Base-by-base conservation (phyloP, 1,284 basidiomycete genomes). In the Schizopora paradoxa region DNA sequence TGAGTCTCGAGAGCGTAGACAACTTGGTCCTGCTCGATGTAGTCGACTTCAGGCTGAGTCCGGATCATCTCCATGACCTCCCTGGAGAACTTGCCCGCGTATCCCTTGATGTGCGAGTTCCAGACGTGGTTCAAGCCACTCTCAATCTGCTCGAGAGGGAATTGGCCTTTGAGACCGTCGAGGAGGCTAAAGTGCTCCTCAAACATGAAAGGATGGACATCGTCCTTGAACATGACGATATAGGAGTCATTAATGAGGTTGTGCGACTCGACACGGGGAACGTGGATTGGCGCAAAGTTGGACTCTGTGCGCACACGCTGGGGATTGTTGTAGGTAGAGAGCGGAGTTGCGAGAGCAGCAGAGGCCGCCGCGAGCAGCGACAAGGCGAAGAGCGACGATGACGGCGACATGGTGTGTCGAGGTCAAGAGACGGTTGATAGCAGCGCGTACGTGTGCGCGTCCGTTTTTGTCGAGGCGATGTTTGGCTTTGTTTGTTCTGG, bases 21-120 rank as follows among this genome's bases (percentile, higher is more conserved):
- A 55, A 93, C 72, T 69, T 95, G 91, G 70, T 99, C 96, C 52
- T 73, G 78, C 73, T 99, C 96, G 51, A 99, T 74, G 61, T 87
- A 95, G 25, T 84, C 89, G 41, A 99, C 93, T 64, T 95, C 93
- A 14, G 94, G 93, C 71, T 87, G 76, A 40, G 74, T 67, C 45
- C 95, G 79, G 62, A 99, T 86, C 59, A 79, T 76, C 44, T 91
- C 76, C 51, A 99, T 64, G 32, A 87, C 83, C 41, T 69, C 66
- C 34, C 78, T 67, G 28, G 83, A 78, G 73, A 99, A 97, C 58
- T 71, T 73, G 45, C 94, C 95, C 37, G 94, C 77, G 70, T 94
- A 92, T 25, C 91, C 92, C 54, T 78, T 82, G 59, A 89, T 63
- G 56, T 80, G 76, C 33, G 76, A 70, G 51, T 84, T 74, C 59